A percentile compares a stretch with the other conserved stretches of the same genome.
phyloP scores from a whole-genome alignment of 352 stramenopile genomes.

The Globisporangium acanthophoron region DNA sequence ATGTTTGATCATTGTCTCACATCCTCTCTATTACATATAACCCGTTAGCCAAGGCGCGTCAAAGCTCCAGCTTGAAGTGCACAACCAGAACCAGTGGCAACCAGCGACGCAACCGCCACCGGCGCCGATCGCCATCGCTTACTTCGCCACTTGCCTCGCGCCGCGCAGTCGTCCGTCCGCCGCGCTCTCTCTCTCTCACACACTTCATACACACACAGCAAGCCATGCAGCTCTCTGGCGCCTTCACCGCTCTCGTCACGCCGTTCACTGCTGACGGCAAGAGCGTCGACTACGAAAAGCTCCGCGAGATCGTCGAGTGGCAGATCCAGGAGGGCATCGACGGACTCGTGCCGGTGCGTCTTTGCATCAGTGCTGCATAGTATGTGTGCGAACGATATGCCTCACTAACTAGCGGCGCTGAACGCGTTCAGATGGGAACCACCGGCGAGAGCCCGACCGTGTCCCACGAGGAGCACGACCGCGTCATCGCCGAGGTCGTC shows the following conservation, averaged over 20 bases:
- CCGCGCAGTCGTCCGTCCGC: neutral
- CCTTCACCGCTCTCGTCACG: conserved; percentile 94
- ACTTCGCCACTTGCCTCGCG: conserved; percentile 12
- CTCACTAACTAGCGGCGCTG: neutral
- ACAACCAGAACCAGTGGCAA: conserved; percentile 15
- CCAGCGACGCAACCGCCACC: neutral
- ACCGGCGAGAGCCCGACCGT: conserved; percentile 96
- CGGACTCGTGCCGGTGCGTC: conserved; percentile 91
- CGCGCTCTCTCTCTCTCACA: neutral
- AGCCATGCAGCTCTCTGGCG: conserved; percentile 47
- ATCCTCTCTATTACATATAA: neutral
- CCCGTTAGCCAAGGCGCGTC: neutral
- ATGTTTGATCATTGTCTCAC: no score
- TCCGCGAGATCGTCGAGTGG: conserved; percentile 88
- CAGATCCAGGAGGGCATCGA: conserved; percentile 95
- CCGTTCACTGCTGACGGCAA: conserved; percentile 91
- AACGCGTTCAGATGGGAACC: conserved; percentile 83
- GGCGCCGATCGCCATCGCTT: neutral
- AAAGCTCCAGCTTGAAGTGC: conserved; percentile 21
- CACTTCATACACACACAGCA: conserved; percentile 1
- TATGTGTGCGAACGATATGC: neutral
- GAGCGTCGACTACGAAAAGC: conserved; percentile 91
- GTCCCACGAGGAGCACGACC: conserved; percentile 93
- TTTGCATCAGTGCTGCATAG: neutral
- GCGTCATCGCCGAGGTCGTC: conserved; percentile 90